Conservation (phyloP, 2,329 filamentous ascomycete genomes). For the Paraphaeosphaeria minitans region DNA sequence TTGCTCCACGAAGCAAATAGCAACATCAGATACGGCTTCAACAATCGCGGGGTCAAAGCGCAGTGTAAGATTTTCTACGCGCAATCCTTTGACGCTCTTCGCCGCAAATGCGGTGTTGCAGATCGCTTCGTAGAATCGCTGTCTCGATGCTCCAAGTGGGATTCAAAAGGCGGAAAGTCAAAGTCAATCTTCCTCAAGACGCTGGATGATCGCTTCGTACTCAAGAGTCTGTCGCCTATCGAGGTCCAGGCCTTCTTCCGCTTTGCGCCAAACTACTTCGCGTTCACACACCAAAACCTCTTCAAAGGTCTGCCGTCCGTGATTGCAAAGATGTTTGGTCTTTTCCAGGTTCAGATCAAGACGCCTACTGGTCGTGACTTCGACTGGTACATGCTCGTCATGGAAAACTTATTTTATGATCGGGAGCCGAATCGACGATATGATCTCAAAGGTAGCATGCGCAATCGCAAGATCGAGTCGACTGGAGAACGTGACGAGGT, state of each 20-base stretch:
- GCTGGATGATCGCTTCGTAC: constrained; percentile 87
- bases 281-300: constrained; percentile 93
- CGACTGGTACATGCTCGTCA: constrained; percentile 90
- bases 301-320: constrained; percentile 93
- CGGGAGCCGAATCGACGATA: constrained; percentile 79
- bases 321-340: constrained; percentile 98
- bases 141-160: constrained; percentile 95
- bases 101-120: constrained; percentile 88
- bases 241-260: constrained; percentile 93
- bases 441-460: constrained; percentile 97
- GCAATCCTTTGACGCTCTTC: constrained; percentile 93
- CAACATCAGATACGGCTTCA: constrained; percentile 95
- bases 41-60: constrained; percentile 90
- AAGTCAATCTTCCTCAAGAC: constrained; percentile 98
- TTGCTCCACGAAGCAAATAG: constrained; percentile 84
- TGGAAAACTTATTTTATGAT: constrained; percentile 98
- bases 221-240: constrained; percentile 87
- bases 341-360: constrained; percentile 97
- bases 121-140: constrained; percentile 95
- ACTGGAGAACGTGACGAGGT: constrained; percentile 97
- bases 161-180: constrained; percentile 96
- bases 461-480: constrained; percentile 94
- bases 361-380: constrained; percentile 95
- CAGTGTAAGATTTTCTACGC: constrained; percentile 99
- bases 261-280: constrained; percentile 96